These are phyloP conservation scores for Emmonsia crescens DNA, from an alignment of 2,329 filamentous ascomycete species.

Conservation along the genomic window DNA sequence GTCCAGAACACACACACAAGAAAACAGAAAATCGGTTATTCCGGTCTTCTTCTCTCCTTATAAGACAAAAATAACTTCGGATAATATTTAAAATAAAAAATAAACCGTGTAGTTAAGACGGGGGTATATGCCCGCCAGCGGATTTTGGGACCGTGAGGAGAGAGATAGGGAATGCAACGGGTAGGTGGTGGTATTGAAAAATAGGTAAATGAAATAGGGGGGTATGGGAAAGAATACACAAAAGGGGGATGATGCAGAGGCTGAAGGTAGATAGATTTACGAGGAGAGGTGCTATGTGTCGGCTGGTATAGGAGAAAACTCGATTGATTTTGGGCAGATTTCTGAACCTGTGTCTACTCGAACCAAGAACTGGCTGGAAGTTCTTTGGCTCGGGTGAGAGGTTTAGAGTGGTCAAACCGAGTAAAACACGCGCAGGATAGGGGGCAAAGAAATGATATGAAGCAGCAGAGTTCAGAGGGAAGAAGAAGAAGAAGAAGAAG, in stretches of 20 bases:
- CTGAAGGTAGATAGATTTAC: not conserved
- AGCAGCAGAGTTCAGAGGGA: not conserved
- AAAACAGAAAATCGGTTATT: not conserved
- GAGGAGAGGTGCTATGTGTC: no score
- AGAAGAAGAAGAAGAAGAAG: not conserved
- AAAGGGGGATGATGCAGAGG: not conserved
- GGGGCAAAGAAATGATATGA: not conserved
- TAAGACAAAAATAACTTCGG: not conserved
- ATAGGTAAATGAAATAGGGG: not conserved
- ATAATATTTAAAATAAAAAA: not conserved
- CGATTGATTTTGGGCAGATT: not conserved
- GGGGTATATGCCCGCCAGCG: not conserved
- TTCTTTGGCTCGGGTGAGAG: not conserved
- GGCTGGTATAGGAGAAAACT: not conserved
- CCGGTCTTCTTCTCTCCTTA: not conserved
- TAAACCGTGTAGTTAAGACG: not conserved
- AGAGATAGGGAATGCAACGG: not conserved
- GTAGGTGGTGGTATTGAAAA: not conserved
- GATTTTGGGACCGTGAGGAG: not conserved
- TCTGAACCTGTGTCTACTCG: not conserved
- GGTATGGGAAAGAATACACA: not conserved
- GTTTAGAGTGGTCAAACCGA: not conserved
- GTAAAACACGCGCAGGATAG: not conserved
- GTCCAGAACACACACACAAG: not conserved
- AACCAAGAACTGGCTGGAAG: not conserved